Evolutionary conservation across 805 yeast species (phyloP).

Genomic region (Wickerhamiella dianesei): DNA sequence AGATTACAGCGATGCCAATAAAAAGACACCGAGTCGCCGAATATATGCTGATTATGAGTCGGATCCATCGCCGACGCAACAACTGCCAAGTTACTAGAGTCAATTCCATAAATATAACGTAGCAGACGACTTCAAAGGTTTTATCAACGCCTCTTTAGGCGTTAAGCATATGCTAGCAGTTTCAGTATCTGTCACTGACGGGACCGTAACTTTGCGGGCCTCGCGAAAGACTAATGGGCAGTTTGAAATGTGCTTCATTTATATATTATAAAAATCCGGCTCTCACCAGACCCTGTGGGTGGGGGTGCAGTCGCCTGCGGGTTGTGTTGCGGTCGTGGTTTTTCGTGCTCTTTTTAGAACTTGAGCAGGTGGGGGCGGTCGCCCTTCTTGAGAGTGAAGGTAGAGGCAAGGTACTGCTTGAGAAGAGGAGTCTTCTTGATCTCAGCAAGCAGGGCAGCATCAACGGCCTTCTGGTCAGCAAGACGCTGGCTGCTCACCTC

Average conservation of each 20-base stretch:
- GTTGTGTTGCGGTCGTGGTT: not conserved
- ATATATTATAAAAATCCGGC: not conserved
- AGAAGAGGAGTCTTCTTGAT: constrained; percentile 95
- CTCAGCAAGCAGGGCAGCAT: constrained; percentile 80
- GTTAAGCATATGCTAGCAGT: too few species aligned
- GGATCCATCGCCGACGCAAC: too few species aligned
- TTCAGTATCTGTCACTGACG: too few species aligned
- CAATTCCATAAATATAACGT: too few species aligned
- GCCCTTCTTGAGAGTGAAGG: constrained; percentile 95
- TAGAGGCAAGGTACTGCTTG: constrained; percentile 88
- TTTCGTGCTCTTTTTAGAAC: constrained; percentile 46
- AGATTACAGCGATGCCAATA: too few species aligned
- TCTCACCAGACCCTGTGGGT: not conserved
- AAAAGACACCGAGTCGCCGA: too few species aligned
- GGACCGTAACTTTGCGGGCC: too few species aligned
- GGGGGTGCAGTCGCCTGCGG: not conserved
- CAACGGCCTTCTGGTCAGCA: constrained; percentile 92
- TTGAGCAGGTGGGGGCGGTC: constrained; percentile 97
- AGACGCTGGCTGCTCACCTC: constrained; percentile 87
- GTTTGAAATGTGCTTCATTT: not conserved
- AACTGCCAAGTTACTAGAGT: too few species aligned
- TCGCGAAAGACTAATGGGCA: too few species aligned
- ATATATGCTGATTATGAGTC: too few species aligned
- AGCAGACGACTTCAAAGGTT: too few species aligned
- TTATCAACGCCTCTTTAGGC: too few species aligned